phyloP scores from a whole-genome alignment of 2,329 filamentous ascomycete species.

The Pezicula carpinea region DNA sequence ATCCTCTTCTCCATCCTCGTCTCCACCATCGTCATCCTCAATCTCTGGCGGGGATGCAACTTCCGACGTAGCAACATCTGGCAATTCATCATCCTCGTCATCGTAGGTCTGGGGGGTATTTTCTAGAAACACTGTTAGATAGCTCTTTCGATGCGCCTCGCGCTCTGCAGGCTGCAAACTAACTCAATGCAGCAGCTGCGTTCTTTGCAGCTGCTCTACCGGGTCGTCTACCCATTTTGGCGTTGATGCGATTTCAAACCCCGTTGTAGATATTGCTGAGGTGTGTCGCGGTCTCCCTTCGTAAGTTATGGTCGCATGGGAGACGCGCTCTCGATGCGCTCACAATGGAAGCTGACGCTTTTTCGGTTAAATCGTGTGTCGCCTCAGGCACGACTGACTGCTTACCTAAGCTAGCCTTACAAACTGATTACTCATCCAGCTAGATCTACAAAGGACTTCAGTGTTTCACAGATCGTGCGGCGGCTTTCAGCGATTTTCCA shows the following conservation, averaged over 20 bases:
- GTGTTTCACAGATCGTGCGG: no score
- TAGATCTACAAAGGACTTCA: no score
- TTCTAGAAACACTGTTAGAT: conserved; percentile 31
- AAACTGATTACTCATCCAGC: no score
- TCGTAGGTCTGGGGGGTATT: conserved; percentile 42
- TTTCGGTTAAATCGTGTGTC: no score
- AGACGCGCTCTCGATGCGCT: background rate
- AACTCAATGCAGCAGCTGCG: conserved; percentile 49
- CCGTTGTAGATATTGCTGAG: background rate
- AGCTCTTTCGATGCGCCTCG: conserved; percentile 14
- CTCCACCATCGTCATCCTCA: conserved; percentile 40
- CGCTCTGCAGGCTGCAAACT: conserved; percentile 22
- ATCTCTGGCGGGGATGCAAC: conserved; percentile 21
- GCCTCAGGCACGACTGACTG: no score
- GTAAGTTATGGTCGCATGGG: background rate
- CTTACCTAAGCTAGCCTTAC: no score
- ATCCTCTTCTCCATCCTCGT: conserved; percentile 44
- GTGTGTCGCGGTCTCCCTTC: no score
- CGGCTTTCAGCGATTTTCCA: no score
- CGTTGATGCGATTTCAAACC: background rate
- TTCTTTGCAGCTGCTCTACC: conserved; percentile 50
- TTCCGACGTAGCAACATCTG: conserved; percentile 31
- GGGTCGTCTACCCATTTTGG: conserved; percentile 40
- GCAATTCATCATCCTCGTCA: conserved; percentile 41
- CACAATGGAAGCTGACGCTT: no score